Evolutionary conservation across 192 early-diverging fungal species (phyloP).

Genomic region (Chytriomyces sp.): DNA sequence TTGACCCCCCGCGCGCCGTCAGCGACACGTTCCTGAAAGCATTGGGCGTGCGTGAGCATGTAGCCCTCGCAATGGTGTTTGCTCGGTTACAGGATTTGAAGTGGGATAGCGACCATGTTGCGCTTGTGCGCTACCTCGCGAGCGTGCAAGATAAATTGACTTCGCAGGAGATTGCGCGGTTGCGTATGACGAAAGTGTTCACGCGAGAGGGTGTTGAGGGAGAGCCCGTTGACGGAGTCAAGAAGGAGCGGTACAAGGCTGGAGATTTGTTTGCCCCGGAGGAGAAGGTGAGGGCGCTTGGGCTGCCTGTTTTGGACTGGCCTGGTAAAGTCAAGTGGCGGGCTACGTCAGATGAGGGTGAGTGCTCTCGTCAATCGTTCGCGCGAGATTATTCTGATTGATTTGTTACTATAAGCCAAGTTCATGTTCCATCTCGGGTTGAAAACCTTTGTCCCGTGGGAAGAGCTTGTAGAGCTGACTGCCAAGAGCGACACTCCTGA

Average conservation of each 20-base stretch:
- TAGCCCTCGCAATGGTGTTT: slow-evolving; percentile 84
- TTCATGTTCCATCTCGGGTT: slow-evolving; percentile 46
- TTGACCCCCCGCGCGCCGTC: slow-evolving; percentile 52
- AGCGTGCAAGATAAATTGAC: slow-evolving; percentile 67
- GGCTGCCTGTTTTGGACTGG: slow-evolving; percentile 74
- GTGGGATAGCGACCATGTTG: slow-evolving; percentile 74
- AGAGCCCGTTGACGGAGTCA: neutral
- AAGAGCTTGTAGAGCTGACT: slow-evolving; percentile 31
- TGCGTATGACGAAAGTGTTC: slow-evolving; percentile 70
- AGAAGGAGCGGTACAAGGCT: slow-evolving; percentile 56
- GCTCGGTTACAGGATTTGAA: slow-evolving; percentile 73
- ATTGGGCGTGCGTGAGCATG: slow-evolving; percentile 84
- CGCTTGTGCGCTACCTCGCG: slow-evolving; percentile 72
- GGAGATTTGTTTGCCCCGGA: slow-evolving; percentile 69
- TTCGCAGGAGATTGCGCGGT: slow-evolving; percentile 56
- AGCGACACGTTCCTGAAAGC: slow-evolving; percentile 60
- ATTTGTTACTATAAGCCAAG: slow-evolving; percentile 31
- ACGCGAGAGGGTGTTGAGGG: slow-evolving; percentile 41
- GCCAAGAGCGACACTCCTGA: slow-evolving; percentile 17
- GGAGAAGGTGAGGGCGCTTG: slow-evolving; percentile 58
- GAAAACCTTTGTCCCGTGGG: slow-evolving; percentile 35
- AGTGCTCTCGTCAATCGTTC: neutral
- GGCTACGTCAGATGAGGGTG: slow-evolving; percentile 43
- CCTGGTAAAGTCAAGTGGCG: slow-evolving; percentile 51
- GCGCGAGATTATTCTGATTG: neutral